Evolutionary conservation across 2,329 filamentous ascomycete genomes (phyloP), one percentile per base, ranked within the genome.

Genomic region (Peltaster fructicola): DNA sequence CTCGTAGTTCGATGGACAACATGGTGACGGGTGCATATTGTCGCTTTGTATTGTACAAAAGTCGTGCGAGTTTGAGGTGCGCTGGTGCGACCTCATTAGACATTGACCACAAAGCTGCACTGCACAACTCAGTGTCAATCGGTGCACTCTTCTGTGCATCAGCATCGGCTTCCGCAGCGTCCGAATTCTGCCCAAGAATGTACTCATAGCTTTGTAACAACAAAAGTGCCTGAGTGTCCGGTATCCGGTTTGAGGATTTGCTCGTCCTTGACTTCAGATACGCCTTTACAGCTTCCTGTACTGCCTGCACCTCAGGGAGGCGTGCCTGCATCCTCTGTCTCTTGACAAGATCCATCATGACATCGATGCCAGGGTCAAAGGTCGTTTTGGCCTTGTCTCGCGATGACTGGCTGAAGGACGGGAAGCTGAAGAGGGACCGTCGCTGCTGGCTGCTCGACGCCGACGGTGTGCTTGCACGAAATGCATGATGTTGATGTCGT

Each of bases 361-460:
- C 65, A 35, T 70, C 68, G 41, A 82, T 66, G 26, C 81, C 82
- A 1, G 68, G 75, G 40, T 71, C 76, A 31, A 72, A 56, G 38
- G 71, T 62, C 24, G 71, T 59, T 12, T 68, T 59, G 45, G 69
- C 73, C 20, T 71, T 51, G 29, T 64, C 55, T 30, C 47, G 47
- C 27, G 67, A 60, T 14, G 27, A 20, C 10, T 68, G 54, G 33
- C 59, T 46, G 37, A 77, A 48, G 29, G 45, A 35, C 26, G 30
- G 65, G 22, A 81, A 54, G 14, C 62, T 61, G 39, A 82, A 61
- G 30, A 84, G 69, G 3, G 63, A 62, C 33, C 72, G 57, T 23
- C 57, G 51, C 34, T 61, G 57, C 5, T 47, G 25, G 12, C 35
- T 26, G 13, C 26, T 23, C 7, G 21, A n/a, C n/a, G n/a, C n/a